Evolutionary conservation across 306 rosid species (phyloP).

Genomic region (Trifolium pratense): DNA sequence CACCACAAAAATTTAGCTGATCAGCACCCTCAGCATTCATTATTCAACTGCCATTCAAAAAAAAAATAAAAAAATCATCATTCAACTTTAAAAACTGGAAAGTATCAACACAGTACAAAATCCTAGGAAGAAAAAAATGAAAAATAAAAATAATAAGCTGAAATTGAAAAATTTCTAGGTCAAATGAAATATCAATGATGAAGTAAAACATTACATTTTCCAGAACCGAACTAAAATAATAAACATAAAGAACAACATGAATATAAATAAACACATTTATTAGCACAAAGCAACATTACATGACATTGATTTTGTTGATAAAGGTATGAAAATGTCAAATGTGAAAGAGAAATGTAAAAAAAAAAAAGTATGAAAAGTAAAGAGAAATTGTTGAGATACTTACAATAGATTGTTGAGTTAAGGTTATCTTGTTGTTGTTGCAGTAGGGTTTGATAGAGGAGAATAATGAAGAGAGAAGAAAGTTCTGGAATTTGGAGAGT

Average conservation of each 20-base stretch:
- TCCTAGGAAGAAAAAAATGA: not conserved
- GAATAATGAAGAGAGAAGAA: no score
- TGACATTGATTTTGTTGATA: not conserved
- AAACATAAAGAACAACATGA: not conserved
- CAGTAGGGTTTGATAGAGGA: no score
- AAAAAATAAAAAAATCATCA: no score
- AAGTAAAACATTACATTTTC: not conserved
- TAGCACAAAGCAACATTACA: not conserved
- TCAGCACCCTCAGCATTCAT: conserved; percentile 8
- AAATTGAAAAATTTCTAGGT: not conserved
- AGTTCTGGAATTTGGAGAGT: no score
- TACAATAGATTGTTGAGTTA: no score
- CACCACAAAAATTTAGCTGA: conserved; percentile 4
- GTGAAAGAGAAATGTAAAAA: no score
- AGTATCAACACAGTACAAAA: not conserved
- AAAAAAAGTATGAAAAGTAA: no score
- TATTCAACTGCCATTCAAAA: no score
- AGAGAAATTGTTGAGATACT: no score
- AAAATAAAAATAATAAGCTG: not conserved
- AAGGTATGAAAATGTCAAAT: no score
- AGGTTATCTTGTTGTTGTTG: no score
- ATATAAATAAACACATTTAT: no score
- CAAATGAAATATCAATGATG: not conserved
- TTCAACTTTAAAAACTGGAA: not conserved
- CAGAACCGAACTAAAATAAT: not conserved